phyloP scores from a whole-genome alignment of 148 eudicot species.

The Amaranthus hypochondriacus region DNA sequence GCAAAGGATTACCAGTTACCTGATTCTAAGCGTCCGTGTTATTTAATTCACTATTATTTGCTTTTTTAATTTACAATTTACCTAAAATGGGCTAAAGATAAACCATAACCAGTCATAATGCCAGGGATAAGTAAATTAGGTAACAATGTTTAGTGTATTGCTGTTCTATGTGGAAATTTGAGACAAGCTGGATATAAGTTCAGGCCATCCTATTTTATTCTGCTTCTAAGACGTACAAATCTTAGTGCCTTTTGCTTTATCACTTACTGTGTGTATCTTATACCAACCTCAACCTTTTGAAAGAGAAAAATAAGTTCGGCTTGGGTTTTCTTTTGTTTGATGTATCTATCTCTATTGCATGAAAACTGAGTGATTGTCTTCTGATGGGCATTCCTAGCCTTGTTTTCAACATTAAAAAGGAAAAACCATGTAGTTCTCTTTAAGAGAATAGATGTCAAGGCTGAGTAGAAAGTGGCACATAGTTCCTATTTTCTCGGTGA shows the following conservation, averaged over 20 bases:
- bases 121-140: too few relatives aligned
- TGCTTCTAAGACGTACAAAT: background rate
- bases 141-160: background rate
- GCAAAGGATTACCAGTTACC: background rate
- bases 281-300: background rate
- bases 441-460: too few relatives aligned
- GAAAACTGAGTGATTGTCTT: background rate
- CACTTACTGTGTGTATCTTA: background rate
- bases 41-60: too few relatives aligned
- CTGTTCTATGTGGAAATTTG: background rate
- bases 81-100: too few relatives aligned
- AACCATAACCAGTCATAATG: too few relatives aligned
- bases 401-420: background rate
- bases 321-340: background rate
- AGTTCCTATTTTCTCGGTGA: too few relatives aligned
- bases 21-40: too few relatives aligned
- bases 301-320: background rate
- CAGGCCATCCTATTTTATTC: background rate
- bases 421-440: too few relatives aligned
- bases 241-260: background rate
- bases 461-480: too few relatives aligned
- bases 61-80: too few relatives aligned
- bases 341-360: background rate
- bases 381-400: background rate
- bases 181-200: background rate